Conservation (phyloP, 2,329 filamentous ascomycete genomes). For the Clonostachys byssicola region DNA sequence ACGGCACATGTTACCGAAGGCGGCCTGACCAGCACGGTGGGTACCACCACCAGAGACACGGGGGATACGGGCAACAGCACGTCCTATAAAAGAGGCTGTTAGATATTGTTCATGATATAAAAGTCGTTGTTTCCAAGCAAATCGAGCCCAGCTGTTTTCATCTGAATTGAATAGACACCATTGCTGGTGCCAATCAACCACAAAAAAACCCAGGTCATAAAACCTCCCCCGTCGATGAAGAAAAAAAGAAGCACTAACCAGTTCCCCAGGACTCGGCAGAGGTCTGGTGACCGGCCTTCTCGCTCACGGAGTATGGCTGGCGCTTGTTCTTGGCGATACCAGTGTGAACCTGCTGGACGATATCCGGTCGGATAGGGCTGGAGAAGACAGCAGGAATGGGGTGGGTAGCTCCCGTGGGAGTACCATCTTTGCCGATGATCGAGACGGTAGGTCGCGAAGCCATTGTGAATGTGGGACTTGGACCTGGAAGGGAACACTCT, state of each 20-base stretch:
- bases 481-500: conserved; percentile 6
- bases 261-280: conserved; percentile 99
- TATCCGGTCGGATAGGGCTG: conserved; percentile 96
- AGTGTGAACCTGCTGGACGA: conserved; percentile 98
- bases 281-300: conserved; percentile 99
- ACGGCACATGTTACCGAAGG: conserved; percentile 99
- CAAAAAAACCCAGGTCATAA: neutral
- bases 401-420: conserved; percentile 82
- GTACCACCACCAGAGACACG: conserved; percentile 99
- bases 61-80: conserved; percentile 99
- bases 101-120: neutral
- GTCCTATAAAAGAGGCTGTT: conserved; percentile 53
- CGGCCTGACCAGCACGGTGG: conserved; percentile 99
- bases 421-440: conserved; percentile 94
- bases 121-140: no score
- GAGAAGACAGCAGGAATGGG: conserved; percentile 96
- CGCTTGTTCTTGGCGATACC: conserved; percentile 99
- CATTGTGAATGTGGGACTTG: conserved; percentile 58
- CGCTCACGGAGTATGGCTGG: conserved; percentile 98
- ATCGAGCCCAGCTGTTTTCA: no score
- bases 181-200: neutral
- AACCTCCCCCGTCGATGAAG: neutral
- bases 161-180: no score
- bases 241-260: conserved; percentile 57
- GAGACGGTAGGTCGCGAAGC: conserved; percentile 96